These are phyloP conservation scores for Prunella vulgaris DNA, from an alignment of 257 asterid species.

Conservation along the genomic window DNA sequence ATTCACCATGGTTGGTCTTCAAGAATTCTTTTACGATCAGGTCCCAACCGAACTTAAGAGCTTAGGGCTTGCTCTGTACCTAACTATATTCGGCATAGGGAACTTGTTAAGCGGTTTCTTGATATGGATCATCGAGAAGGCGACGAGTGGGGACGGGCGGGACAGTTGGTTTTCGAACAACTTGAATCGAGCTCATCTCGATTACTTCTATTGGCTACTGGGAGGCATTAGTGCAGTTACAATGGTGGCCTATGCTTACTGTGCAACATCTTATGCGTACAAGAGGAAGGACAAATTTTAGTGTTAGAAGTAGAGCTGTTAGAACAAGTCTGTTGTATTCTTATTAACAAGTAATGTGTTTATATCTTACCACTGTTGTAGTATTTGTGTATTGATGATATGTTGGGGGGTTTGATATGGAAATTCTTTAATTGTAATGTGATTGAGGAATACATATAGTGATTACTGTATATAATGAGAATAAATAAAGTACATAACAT, in stretches of 20 bases:
- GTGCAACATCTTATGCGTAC: conserved; percentile 23
- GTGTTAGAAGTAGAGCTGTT: too few relatives aligned
- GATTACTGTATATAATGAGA: too few relatives aligned
- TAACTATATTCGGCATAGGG: conserved; percentile 39
- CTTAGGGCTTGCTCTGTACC: conserved; percentile 33
- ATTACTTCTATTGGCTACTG: conserved; percentile 52
- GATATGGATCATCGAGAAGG: conserved; percentile 24
- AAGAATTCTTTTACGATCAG: conserved; percentile 47
- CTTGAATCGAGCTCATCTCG: conserved; percentile 47
- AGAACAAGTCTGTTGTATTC: too few relatives aligned
- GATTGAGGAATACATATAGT: too few relatives aligned
- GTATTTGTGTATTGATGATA: too few relatives aligned
- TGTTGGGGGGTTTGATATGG: too few relatives aligned
- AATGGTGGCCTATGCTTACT: conserved; percentile 21
- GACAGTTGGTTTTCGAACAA: conserved; percentile 46
- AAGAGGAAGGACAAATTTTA: too few relatives aligned
- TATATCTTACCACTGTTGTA: too few relatives aligned
- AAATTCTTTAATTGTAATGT: too few relatives aligned
- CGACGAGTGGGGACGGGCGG: conserved; percentile 13
- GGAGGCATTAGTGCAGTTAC: conserved; percentile 22
- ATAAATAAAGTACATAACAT: too few relatives aligned
- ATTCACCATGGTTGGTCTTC: conserved; percentile 37
- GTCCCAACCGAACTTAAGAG: conserved; percentile 36
- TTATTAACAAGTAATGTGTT: too few relatives aligned
- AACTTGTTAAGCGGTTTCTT: conserved; percentile 36